These are phyloP conservation scores for Rhododendron mucronatum DNA, from an alignment of 148 eudicot genomes.

Conservation along the genomic window DNA sequence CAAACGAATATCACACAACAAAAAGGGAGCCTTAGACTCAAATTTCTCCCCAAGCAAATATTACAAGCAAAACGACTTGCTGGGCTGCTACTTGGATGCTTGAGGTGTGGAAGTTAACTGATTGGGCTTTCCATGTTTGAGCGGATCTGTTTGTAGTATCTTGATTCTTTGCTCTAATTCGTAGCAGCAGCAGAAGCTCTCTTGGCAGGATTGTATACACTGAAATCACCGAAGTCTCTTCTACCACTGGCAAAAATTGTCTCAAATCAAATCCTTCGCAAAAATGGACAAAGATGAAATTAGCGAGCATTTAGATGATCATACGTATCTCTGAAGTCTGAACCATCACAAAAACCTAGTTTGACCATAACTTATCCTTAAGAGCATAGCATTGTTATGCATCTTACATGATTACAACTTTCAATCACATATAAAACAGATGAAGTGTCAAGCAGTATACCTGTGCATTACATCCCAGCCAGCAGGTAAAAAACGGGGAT, in stretches of 20 bases:
- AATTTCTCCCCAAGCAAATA: background rate
- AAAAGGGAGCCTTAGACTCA: background rate
- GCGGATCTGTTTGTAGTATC: background rate
- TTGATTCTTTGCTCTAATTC: constrained; percentile 3
- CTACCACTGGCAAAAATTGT: constrained; percentile 67
- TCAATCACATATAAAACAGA: background rate
- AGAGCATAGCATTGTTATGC: background rate
- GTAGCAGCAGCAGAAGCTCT: constrained; percentile 24
- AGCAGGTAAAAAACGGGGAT: constrained; percentile 82
- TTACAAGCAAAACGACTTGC: background rate
- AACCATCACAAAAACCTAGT: background rate
- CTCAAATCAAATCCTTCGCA: constrained; percentile 40
- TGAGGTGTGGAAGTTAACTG: background rate
- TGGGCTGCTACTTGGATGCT: background rate
- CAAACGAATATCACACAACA: background rate
- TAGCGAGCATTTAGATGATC: background rate
- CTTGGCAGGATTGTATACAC: constrained; percentile 69
- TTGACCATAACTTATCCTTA: background rate
- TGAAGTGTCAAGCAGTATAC: constrained; percentile 25
- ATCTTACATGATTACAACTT: background rate
- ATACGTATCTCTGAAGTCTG: background rate
- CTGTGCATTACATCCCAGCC: constrained; percentile 99
- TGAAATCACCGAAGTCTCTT: constrained; percentile 87
- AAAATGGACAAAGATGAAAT: constrained; percentile 18
- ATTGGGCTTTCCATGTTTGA: background rate